These are phyloP conservation scores for Marchantia paleacea DNA, from an alignment of 225 moss, liverwort and hornwort genomes.

Conservation along the genomic window DNA sequence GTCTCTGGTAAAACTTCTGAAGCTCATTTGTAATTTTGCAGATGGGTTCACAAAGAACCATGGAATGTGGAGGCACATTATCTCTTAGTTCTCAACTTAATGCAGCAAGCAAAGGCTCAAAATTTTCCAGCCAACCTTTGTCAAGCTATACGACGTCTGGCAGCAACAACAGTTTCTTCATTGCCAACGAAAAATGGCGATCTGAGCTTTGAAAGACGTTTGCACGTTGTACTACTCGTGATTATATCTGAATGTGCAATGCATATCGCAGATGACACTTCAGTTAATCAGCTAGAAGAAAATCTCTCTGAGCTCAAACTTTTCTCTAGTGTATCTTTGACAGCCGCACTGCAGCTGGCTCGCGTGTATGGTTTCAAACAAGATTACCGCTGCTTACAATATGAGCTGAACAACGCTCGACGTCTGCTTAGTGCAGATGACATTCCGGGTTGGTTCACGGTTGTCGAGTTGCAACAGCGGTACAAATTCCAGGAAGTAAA, in stretches of 20 bases:
- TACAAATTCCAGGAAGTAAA: conserved; percentile 36
- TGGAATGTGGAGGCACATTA: conserved; percentile 68
- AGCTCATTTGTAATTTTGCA: conserved; percentile 27
- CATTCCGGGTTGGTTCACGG: conserved; percentile 59
- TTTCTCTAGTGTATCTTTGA: conserved; percentile 37
- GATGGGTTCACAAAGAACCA: conserved; percentile 86
- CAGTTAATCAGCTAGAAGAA: conserved; percentile 57
- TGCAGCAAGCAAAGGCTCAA: conserved; percentile 59
- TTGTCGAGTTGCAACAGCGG: conserved; percentile 64
- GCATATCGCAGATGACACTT: conserved; percentile 50
- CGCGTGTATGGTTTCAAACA: conserved; percentile 62
- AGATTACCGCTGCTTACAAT: conserved; percentile 50
- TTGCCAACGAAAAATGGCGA: conserved; percentile 21
- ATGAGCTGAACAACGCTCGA: conserved; percentile 58
- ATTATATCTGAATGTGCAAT: conserved; percentile 60
- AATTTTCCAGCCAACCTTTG: conserved; percentile 40
- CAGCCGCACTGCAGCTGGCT: conserved; percentile 64
- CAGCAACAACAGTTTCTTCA: conserved; percentile 26
- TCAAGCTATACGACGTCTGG: conserved; percentile 48
- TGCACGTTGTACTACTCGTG: conserved; percentile 50
- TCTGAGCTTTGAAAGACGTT: conserved; percentile 33
- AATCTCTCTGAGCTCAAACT: conserved; percentile 45
- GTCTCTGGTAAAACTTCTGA: not conserved
- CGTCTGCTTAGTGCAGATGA: conserved; percentile 56
- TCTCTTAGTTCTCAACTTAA: conserved; percentile 59